Base-by-base conservation (phyloP, 75 land plant genomes). In the Picea sitchensis region DNA sequence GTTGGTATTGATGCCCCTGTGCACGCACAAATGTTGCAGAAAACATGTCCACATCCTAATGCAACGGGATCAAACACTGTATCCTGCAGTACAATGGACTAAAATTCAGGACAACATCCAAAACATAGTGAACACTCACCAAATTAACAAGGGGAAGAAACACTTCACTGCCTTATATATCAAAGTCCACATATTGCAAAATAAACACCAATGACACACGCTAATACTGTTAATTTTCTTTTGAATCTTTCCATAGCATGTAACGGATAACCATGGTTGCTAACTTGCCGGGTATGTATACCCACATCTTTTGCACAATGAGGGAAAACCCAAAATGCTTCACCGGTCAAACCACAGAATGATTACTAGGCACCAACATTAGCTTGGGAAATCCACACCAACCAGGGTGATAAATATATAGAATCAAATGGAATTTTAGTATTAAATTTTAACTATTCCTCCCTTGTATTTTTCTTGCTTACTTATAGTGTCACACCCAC, bases 21-120 rank as follows among this genome's bases (percentile, higher is more conserved):
- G 65, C 91, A 92, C 77, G 87, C 87, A 87, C 91, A 92, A 5
- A 68, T 77, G 64, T 89, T 92, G 87, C 95, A 92, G 78, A 94
- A 94, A 7, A 92, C 77, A 83, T 92, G 95, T 5, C 97, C 97
- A 83, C 97, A 94, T 6, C 81, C 68, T 72, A 92, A 75, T 59
- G 92, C 87, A 77, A 85, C 80, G 26, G 90, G 88, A 78, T 86
- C 85, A 77, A 89, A 93, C 3, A 91, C 57, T 8, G 47, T 81
- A 17, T 88, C 95, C 91, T 91, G 83, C 64, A 62, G 1, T 20
- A 62, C 64, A 62, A 5, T 62, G 20, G 21, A 62, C 23, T 7
- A 21, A 62, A 1, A 62, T 26, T 62, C n/a, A 62, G 51, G 64
- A 62, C 20, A 62, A 20, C n/a, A 20, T 62, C 64, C 8, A 5